Evolutionary conservation across 208 protist species (phyloP).

Genomic region (Trypanosoma boissoni): DNA sequence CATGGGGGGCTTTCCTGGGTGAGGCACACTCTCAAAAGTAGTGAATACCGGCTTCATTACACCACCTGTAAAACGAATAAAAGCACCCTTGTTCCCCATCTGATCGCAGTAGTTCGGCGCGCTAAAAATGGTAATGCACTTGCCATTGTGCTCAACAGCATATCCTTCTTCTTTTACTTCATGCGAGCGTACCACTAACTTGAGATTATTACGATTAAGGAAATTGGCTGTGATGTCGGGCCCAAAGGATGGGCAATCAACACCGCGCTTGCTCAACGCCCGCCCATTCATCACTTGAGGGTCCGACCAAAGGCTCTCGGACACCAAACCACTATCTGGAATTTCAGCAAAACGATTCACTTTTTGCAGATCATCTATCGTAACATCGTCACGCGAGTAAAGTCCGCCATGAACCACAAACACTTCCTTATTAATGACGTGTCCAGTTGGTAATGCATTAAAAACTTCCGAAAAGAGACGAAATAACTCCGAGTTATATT

Average conservation of each 20-base stretch:
- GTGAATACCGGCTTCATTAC: conserved; percentile 77
- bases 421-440: conserved; percentile 92
- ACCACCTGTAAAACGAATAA: conserved; percentile 82
- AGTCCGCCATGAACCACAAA: conserved; percentile 97
- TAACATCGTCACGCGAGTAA: conserved; percentile 95
- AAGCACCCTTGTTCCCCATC: conserved; percentile 92
- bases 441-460: conserved; percentile 91
- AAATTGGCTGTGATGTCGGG: conserved; percentile 97
- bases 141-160: conserved; percentile 91
- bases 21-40: conserved; percentile 60
- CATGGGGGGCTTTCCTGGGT: conserved; percentile 84
- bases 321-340: conserved; percentile 94
- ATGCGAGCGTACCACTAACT: conserved; percentile 95
- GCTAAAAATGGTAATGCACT: conserved; percentile 95
- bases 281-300: conserved; percentile 92
- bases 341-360: conserved; percentile 94
- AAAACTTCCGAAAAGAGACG: conserved; percentile 96
- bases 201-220: conserved; percentile 92
- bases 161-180: conserved; percentile 97
- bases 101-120: conserved; percentile 99
- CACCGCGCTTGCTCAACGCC: conserved; percentile 93
- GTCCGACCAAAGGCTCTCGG: conserved; percentile 97
- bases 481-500: conserved; percentile 92
- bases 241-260: conserved; percentile 95
- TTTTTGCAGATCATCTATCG: conserved; percentile 94